Percentiles rank a stretch among this genome's conserved stretches.
These are phyloP conservation scores for Leishmania tropica DNA, from an alignment of 208 protist species.

Conservation along the genomic window DNA sequence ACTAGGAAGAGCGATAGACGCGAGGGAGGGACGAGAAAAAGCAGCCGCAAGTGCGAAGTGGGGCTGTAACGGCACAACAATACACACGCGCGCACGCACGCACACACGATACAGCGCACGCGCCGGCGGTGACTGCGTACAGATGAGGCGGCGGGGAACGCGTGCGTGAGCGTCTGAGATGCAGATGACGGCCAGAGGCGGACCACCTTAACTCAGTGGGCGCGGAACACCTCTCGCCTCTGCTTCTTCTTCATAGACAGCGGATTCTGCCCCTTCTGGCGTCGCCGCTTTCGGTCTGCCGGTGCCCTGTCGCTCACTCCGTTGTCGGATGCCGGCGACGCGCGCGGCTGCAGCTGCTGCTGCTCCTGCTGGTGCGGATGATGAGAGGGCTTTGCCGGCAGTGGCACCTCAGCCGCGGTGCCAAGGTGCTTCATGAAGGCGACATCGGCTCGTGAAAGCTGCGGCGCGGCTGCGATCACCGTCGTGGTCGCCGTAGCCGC, in stretches of 20 bases:
- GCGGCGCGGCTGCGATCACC: slow-evolving; percentile 24
- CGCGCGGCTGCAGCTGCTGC: neutral
- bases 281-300: slow-evolving; percentile 22
- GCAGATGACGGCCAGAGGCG: neutral
- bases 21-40: neutral
- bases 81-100: too few species aligned
- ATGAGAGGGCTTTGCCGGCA: slow-evolving; percentile 8
- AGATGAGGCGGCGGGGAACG: neutral
- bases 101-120: neutral
- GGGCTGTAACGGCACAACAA: neutral
- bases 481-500: slow-evolving; percentile 7
- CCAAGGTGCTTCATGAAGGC: slow-evolving; percentile 63
- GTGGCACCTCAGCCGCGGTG: slow-evolving; percentile 7
- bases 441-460: slow-evolving; percentile 51
- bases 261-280: slow-evolving; percentile 59
- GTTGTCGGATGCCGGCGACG: neutral
- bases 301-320: neutral
- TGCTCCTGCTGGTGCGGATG: neutral
- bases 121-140: neutral
- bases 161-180: neutral
- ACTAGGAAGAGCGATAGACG: neutral
- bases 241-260: slow-evolving; percentile 85
- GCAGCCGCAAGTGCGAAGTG: neutral
- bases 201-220: slow-evolving; percentile 11
- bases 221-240: slow-evolving; percentile 68